Evolutionary conservation across 768 basidiomycete genomes (phyloP).

Genomic region (Lentinula sp.): DNA sequence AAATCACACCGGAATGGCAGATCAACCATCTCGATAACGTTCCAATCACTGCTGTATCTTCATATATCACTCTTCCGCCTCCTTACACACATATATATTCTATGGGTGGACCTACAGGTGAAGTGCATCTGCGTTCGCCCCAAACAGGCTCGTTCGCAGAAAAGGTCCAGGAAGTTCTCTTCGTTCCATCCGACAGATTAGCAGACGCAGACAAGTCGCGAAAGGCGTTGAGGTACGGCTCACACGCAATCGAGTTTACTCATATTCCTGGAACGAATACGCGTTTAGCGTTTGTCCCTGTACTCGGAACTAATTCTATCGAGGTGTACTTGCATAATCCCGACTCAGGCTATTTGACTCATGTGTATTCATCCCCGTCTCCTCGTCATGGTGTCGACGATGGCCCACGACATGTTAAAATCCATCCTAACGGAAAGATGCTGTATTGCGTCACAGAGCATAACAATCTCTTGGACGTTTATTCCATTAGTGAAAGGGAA

Average conservation of each 20-base stretch:
- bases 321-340: slow-evolving; percentile 36
- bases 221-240: slow-evolving; percentile 44
- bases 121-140: slow-evolving; percentile 34
- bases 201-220: slow-evolving; percentile 42
- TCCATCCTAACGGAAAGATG: slow-evolving; percentile 45
- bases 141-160: slow-evolving; percentile 29
- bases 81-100: slow-evolving; percentile 45
- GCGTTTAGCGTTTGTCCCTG: slow-evolving; percentile 39
- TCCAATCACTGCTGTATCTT: slow-evolving; percentile 48
- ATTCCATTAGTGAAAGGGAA: neutral
- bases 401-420: slow-evolving; percentile 46
- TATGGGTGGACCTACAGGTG: slow-evolving; percentile 45
- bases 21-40: slow-evolving; percentile 36
- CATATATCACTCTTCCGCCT: slow-evolving; percentile 42
- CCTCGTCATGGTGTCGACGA: slow-evolving; percentile 34
- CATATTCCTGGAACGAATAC: slow-evolving; percentile 8
- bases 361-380: slow-evolving; percentile 30
- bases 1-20: slow-evolving; percentile 20
- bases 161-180: slow-evolving; percentile 42
- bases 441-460: slow-evolving; percentile 51
- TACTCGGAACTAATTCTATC: slow-evolving; percentile 41
- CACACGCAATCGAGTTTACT: slow-evolving; percentile 46
- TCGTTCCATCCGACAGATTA: slow-evolving; percentile 37
- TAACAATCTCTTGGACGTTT: slow-evolving; percentile 22
- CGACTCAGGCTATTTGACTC: slow-evolving; percentile 25